Evolutionary conservation across 176 grass and related monocot species (phyloP).

Genomic region (Cenchrus americanus): DNA sequence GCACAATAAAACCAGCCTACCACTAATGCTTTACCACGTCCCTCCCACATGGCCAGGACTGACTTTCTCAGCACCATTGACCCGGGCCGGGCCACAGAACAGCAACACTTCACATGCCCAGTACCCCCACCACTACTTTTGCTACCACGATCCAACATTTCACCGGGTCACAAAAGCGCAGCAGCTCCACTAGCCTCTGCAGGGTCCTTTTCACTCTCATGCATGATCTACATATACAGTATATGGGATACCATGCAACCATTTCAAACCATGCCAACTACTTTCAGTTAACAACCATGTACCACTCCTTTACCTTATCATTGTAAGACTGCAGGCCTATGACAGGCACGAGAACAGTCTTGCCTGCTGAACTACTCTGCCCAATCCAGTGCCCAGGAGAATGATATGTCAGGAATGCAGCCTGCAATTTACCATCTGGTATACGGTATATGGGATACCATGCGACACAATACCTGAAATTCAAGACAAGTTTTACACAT

Average conservation of each 20-base stretch:
- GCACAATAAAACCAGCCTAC: not conserved
- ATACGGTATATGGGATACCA: conserved; percentile 97
- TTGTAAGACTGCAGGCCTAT: conserved; percentile 82
- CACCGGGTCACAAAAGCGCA: not conserved
- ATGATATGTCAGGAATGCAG: conserved; percentile 92
- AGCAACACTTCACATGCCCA: not conserved
- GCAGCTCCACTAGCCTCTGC: not conserved
- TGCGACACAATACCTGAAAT: conserved; percentile 89
- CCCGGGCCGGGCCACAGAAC: not conserved
- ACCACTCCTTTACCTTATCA: conserved; percentile 60
- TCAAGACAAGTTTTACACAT: not conserved
- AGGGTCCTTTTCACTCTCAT: too few species aligned
- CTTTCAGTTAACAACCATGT: conserved; percentile 9
- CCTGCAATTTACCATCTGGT: conserved; percentile 84
- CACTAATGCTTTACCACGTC: not conserved
- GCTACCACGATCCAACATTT: not conserved
- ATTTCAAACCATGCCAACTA: not conserved
- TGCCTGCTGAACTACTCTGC: not conserved
- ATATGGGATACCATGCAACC: too few species aligned
- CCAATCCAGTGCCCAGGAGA: conserved; percentile 70
- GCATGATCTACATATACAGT: too few species aligned
- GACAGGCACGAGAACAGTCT: conserved; percentile 50
- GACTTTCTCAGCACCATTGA: not conserved
- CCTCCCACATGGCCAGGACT: conserved; percentile 9
- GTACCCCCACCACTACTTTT: not conserved